Conservation (phyloP, 192 early-diverging fungal genomes). For the Gamsiella multidivaricata region DNA sequence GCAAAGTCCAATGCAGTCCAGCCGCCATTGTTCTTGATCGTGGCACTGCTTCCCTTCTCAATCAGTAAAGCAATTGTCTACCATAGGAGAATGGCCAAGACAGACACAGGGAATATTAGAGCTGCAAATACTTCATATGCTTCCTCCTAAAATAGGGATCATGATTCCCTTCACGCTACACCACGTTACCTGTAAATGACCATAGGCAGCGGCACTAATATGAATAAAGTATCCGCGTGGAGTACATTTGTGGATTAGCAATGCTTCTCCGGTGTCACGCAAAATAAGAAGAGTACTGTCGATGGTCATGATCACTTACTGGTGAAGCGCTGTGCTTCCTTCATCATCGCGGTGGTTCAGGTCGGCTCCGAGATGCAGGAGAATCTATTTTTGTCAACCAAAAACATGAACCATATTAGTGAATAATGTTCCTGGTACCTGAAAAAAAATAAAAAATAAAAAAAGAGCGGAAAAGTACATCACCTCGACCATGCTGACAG, state of each 20-base stretch:
- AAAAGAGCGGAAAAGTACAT: not conserved
- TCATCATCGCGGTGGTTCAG: slow-evolving; percentile 49
- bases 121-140: too few relatives aligned
- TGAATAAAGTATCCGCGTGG: not conserved
- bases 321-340: slow-evolving; percentile 43
- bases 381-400: slow-evolving; percentile 14
- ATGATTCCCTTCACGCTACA: not conserved
- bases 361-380: slow-evolving; percentile 43
- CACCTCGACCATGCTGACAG: slow-evolving; percentile 43
- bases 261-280: too few relatives aligned
- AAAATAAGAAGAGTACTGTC: too few relatives aligned
- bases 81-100: not conserved
- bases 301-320: too few relatives aligned
- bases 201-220: slow-evolving; percentile 44
- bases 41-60: slow-evolving; percentile 36
- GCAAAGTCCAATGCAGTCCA: slow-evolving; percentile 54
- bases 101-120: not conserved
- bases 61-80: slow-evolving; percentile 43
- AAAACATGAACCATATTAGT: too few relatives aligned
- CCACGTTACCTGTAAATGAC: slow-evolving; percentile 41
- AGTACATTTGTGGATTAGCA: too few relatives aligned
- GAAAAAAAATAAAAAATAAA: not conserved
- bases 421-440: too few relatives aligned
- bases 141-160: too few relatives aligned
- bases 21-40: slow-evolving; percentile 53